Conservation (phyloP, 2,329 filamentous ascomycete genomes). For the Calonectria ilicicola region DNA sequence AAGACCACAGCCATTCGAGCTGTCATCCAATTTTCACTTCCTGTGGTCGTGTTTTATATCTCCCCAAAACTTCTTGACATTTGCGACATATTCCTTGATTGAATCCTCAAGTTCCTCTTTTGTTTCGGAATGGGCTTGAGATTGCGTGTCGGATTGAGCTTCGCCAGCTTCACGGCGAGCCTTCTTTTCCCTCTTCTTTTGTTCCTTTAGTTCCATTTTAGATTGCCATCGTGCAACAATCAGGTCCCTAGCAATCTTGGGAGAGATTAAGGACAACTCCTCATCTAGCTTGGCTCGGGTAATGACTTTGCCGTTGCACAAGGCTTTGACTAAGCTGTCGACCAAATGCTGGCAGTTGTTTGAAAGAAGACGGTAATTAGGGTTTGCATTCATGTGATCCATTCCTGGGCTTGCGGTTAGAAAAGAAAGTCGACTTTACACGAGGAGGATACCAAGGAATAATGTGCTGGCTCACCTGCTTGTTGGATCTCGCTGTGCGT, state of each 20-base stretch:
- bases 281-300: conserved; percentile 40
- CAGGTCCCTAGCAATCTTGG: conserved; percentile 41
- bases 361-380: conserved; percentile 33
- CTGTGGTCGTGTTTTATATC: background rate
- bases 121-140: background rate
- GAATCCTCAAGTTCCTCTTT: conserved; percentile 28
- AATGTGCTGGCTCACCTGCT: conserved; percentile 27
- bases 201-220: conserved; percentile 25
- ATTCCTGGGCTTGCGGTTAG: conserved; percentile 22
- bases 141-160: background rate
- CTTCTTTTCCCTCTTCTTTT: conserved; percentile 3
- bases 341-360: conserved; percentile 43
- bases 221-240: conserved; percentile 34
- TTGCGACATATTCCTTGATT: conserved; percentile 36
- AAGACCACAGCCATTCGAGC: background rate
- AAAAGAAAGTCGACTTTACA: background rate
- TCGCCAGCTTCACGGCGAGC: background rate
- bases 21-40: background rate
- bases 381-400: conserved; percentile 30
- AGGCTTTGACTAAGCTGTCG: conserved; percentile 38
- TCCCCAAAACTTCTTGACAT: conserved; percentile 17
- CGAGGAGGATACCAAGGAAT: too few relatives aligned
- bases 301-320: conserved; percentile 41
- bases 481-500: conserved; percentile 37
- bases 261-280: conserved; percentile 31